Percentiles rank a stretch among this genome's conserved stretches.
phyloP scores from a whole-genome alignment of 306 rosid genomes.

The apple (Malus domestica) region ASM211411v1 NC_041795.1:36062501-36063000 shows the following conservation, averaged over 20 bases:
- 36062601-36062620: not conserved
- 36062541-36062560: not conserved
- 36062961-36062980: no score
- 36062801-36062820: rapidly evolving
- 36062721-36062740: no score
- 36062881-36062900: no score
- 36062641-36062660: not conserved
- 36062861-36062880: no score
- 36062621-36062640: not conserved
- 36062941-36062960: not conserved
- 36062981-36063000: no score
- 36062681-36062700: not conserved
- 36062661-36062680: not conserved
- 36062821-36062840: no score
- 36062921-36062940: not conserved
- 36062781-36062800: no score
- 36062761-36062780: no score
- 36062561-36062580: not conserved
- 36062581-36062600: not conserved
- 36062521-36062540: not conserved
- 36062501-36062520: conserved; percentile 24
- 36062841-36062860: no score
- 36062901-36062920: not conserved
- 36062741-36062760: no score
- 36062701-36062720: not conserved